phyloP scores from a whole-genome alignment of 164 flowering plant species.

The Pachysandra terminalis region DNA sequence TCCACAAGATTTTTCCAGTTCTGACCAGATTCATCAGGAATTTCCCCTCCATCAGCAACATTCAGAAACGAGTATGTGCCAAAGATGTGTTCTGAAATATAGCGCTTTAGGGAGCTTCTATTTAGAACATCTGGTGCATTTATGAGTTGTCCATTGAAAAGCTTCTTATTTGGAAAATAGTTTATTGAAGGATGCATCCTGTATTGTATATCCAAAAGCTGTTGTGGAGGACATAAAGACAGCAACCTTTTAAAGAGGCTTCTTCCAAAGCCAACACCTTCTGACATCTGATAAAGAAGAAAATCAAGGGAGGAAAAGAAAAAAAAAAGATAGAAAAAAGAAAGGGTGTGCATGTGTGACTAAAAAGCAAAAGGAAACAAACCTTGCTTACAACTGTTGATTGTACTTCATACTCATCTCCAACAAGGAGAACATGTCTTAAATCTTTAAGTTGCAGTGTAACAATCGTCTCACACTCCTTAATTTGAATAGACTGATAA shows the following conservation, averaged over 20 bases:
- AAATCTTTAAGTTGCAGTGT: too few species aligned
- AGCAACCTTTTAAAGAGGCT: slow-evolving; percentile 3
- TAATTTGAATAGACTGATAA: too few species aligned
- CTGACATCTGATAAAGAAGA: background rate
- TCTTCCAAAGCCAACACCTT: background rate
- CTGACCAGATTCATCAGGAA: background rate
- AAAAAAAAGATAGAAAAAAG: too few species aligned
- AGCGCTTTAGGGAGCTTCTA: background rate
- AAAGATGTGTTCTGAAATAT: background rate
- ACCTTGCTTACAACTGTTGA: too few species aligned
- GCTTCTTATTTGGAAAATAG: background rate
- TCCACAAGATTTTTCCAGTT: slow-evolving; percentile 6
- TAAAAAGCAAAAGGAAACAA: too few species aligned
- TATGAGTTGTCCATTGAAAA: background rate
- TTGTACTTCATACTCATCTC: too few species aligned
- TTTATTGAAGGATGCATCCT: slow-evolving; percentile 7
- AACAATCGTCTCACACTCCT: too few species aligned
- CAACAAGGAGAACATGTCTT: too few species aligned
- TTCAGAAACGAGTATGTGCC: slow-evolving; percentile 5
- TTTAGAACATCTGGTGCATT: background rate
- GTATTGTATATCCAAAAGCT: background rate
- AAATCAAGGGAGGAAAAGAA: background rate
- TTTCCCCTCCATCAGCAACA: slow-evolving; percentile 9
- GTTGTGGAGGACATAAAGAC: background rate
- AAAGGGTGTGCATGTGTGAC: too few species aligned